Percentiles rank a stretch among this genome's conserved stretches.
Evolutionary conservation across 2,329 filamentous ascomycete genomes (phyloP).

Genomic region (Hypoxylon sp.): DNA sequence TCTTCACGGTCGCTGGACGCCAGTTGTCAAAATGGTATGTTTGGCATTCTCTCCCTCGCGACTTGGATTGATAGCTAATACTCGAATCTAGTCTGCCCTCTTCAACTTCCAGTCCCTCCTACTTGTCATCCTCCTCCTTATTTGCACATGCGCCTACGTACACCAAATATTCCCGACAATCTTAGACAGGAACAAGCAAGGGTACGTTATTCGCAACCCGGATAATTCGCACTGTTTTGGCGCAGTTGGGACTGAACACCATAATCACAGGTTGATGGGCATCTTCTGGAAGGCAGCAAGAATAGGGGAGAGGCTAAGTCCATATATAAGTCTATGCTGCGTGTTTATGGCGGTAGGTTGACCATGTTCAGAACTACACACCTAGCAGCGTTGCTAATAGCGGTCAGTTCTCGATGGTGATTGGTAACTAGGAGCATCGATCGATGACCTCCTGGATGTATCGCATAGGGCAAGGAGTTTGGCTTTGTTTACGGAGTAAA

Average conservation of each 20-base stretch:
- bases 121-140: constrained; percentile 92
- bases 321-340: constrained; percentile 95
- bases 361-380: background rate
- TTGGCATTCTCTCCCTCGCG: background rate
- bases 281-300: constrained; percentile 97
- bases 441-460: constrained; percentile 10
- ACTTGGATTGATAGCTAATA: constrained; percentile 15
- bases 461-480: constrained; percentile 41
- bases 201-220: constrained; percentile 67
- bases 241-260: constrained; percentile 17
- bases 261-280: constrained; percentile 74
- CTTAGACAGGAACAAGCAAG: constrained; percentile 93
- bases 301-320: constrained; percentile 92
- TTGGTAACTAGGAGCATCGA: constrained; percentile 48
- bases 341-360: constrained; percentile 87
- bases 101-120: constrained; percentile 99
- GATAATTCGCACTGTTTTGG: constrained; percentile 25
- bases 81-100: constrained; percentile 81
- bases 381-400: constrained; percentile 24
- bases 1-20: constrained; percentile 25
- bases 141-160: constrained; percentile 95
- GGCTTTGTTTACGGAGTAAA: constrained; percentile 36
- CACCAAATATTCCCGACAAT: constrained; percentile 91
- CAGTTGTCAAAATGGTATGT: constrained; percentile 43
- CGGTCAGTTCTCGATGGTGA: constrained; percentile 51